These are phyloP conservation scores for Vitis rupestris DNA, from an alignment of 164 flowering plant species.

Conservation along the genomic window DNA sequence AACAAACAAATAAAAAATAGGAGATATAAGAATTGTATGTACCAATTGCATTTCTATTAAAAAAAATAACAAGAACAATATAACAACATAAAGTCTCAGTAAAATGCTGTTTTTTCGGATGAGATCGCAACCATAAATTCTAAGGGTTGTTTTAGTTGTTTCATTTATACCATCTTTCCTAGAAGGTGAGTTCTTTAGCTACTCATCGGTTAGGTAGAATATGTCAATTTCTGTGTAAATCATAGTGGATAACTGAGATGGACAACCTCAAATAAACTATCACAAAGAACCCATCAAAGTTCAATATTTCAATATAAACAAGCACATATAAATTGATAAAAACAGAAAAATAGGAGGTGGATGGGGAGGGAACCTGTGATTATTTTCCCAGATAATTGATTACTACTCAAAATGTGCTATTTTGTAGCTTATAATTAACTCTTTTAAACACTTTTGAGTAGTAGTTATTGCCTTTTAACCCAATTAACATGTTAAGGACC, in stretches of 20 bases:
- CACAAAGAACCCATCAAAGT: no score
- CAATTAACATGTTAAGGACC: no score
- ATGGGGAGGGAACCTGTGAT: no score
- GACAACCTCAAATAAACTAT: no score
- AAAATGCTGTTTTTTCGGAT: slow-evolving; percentile 90
- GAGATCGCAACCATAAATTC: slow-evolving; percentile 94
- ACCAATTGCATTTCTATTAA: neutral
- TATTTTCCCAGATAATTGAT: no score
- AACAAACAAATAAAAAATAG: neutral
- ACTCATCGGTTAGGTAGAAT: slow-evolving; percentile 81
- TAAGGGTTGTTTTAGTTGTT: slow-evolving; percentile 64
- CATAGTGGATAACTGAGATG: slow-evolving; percentile 28
- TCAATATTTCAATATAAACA: no score
- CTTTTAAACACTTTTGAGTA: no score
- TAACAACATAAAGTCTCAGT: slow-evolving; percentile 61
- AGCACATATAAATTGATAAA: no score
- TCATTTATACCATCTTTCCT: slow-evolving; percentile 88
- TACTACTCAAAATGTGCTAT: no score
- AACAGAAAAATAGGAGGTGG: no score
- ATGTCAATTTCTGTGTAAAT: slow-evolving; percentile 91
- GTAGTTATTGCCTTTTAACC: no score
- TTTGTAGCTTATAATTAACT: no score
- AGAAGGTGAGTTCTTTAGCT: slow-evolving; percentile 69
- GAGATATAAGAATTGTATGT: neutral
- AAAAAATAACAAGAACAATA: neutral